Percentiles rank a stretch among this genome's conserved stretches.
Evolutionary conservation across 2,329 filamentous ascomycete species (phyloP).

Genomic region (Fusarium globosum): DNA sequence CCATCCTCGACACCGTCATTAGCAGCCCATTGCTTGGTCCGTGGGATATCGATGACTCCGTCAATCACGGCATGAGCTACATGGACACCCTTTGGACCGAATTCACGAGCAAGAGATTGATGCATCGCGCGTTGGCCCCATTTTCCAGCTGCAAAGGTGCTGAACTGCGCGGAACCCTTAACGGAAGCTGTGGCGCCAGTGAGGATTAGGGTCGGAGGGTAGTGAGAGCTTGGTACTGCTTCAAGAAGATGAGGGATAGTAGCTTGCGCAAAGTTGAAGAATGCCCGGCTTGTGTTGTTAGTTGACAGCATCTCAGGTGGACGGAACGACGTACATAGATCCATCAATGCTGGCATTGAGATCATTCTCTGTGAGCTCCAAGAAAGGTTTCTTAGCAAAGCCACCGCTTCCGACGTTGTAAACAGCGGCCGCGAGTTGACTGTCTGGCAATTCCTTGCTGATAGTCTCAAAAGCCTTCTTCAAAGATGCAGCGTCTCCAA

Average conservation of each 20-base stretch:
- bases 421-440: slow-evolving; percentile 71
- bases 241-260: slow-evolving; percentile 77
- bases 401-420: slow-evolving; percentile 72
- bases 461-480: slow-evolving; percentile 71
- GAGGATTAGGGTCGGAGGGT: slow-evolving; percentile 84
- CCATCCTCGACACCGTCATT: slow-evolving; percentile 62
- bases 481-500: slow-evolving; percentile 58
- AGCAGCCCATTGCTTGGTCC: slow-evolving; percentile 64
- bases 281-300: slow-evolving; percentile 64
- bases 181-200: slow-evolving; percentile 87
- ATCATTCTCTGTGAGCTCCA: slow-evolving; percentile 65
- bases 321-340: slow-evolving; percentile 58
- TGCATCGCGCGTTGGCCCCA: slow-evolving; percentile 80
- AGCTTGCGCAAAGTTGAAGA: slow-evolving; percentile 80
- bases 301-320: accelerated
- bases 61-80: slow-evolving; percentile 86
- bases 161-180: slow-evolving; percentile 75
- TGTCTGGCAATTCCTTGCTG: slow-evolving; percentile 65
- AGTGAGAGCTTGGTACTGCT: slow-evolving; percentile 60
- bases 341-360: slow-evolving; percentile 58
- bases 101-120: slow-evolving; percentile 83
- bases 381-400: slow-evolving; percentile 65
- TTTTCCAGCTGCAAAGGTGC: slow-evolving; percentile 81
- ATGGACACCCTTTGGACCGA: slow-evolving; percentile 85
- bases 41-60: slow-evolving; percentile 84